Conservation (phyloP, 345 rosid species). For the Arabidopsis thaliana region DNA sequence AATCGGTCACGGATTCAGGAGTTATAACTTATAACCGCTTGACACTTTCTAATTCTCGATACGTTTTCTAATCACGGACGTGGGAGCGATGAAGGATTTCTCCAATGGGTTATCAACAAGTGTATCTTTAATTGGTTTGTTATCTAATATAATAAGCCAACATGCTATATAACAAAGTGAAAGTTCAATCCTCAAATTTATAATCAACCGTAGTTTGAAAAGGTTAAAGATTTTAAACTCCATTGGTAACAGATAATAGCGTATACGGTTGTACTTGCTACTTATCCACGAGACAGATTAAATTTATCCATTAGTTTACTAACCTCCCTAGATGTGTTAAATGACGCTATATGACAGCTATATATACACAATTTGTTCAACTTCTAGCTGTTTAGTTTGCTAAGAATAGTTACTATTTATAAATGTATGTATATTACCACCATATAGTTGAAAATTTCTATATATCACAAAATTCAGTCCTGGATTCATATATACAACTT, state of each 20-base stretch:
- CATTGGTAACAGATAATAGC: constrained; percentile 27
- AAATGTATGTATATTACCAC: background rate
- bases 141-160: background rate
- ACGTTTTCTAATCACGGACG: constrained; percentile 25
- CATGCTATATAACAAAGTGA: constrained; percentile 3
- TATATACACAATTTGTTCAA: constrained; percentile 7
- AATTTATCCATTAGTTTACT: constrained; percentile 15
- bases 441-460: background rate
- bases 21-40: constrained; percentile 31
- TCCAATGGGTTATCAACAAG: constrained; percentile 32
- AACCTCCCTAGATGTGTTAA: constrained; percentile 14
- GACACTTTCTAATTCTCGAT: constrained; percentile 36
- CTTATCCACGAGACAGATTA: constrained; percentile 21
- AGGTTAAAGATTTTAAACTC: constrained; percentile 10
- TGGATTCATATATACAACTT: constrained; percentile 6
- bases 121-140: background rate
- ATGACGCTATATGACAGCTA: constrained; percentile 38
- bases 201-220: constrained; percentile 20
- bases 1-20: constrained; percentile 6
- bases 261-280: constrained; percentile 28
- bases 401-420: constrained; percentile 1
- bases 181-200: background rate
- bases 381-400: constrained; percentile 19
- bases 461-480: background rate
- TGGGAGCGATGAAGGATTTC: constrained; percentile 28